Evolutionary conservation across 2,329 filamentous ascomycete genomes (phyloP), one percentile per base, ranked within the genome.

Genomic region (Pseudocercospora macadamiae): DNA sequence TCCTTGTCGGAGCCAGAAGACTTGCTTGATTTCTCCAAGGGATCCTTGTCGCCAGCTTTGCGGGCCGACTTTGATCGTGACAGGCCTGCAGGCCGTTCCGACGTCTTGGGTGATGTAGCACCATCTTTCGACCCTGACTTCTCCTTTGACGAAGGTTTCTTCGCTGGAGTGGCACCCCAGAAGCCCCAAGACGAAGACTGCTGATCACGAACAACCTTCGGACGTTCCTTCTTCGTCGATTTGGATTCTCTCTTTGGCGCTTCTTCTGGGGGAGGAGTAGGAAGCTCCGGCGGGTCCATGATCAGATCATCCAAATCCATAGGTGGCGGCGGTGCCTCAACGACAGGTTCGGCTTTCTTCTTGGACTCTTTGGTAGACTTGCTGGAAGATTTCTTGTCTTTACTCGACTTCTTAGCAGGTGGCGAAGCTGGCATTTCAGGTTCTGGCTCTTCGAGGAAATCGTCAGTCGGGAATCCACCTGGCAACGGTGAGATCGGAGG

Each of bases 1-100:
- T 83, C 83, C 71, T 87, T 89, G 66, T 93, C 91, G 18, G 89
- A 92, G 10, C 83, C 82, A 18, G 89, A 93, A 42, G 86, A 89
- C 68, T 86, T 89, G 0, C 86, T 88, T 10, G 83, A 81, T 56
- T 79, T 79, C 62, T 89, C 87, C 68, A 83, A 84, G 5, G 64
- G 63, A 60, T 75, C 73, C 42, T 64, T 68, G 36, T 89, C 86
- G 30, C 77, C 75, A 42, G 77, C 73, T 45, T 79, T 81, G 61
- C 80, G 80, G 32, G 78, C 79, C 8, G 86, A 86, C 70, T 85
- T 87, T 8, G 84, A 84, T 48, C 83, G 77, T 21, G 72, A 75
- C 42, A 85, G 63, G 8, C 74, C 77, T 12, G 81, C 69, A 19
- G 71, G 67, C 16, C 71, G 69, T 58, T 78, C 78, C 67, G 74